Evolutionary conservation across 331 rosid genomes (phyloP).

Genomic region (Malus hybrid): DNA sequence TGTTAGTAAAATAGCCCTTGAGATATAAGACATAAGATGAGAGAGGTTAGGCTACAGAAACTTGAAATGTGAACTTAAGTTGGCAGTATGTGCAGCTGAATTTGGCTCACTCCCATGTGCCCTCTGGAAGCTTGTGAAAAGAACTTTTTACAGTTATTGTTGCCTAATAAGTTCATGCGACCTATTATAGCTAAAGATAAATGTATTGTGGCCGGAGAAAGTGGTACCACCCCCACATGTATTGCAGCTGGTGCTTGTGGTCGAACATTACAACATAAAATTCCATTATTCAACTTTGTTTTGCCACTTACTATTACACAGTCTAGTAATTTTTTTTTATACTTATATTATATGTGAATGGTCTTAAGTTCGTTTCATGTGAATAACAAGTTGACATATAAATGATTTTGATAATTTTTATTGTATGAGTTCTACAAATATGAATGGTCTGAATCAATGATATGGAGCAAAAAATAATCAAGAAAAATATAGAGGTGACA

Average conservation of each 20-base stretch:
- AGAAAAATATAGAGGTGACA: too few relatives aligned
- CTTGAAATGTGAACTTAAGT: conserved; percentile 30
- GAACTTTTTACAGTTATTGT: background rate
- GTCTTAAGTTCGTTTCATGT: background rate
- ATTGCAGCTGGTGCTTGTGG: background rate
- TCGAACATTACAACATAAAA: background rate
- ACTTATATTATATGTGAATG: background rate
- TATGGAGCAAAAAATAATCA: too few relatives aligned
- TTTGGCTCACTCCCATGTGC: conserved; percentile 20
- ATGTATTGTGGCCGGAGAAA: background rate
- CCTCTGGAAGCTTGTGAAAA: conserved; percentile 8
- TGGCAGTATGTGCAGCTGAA: conserved; percentile 19
- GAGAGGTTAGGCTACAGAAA: conserved; percentile 9
- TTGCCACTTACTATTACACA: background rate
- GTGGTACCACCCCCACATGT: conserved; percentile 18
- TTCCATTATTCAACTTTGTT: background rate
- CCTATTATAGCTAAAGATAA: conserved; percentile 5
- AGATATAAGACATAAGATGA: background rate
- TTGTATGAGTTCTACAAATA: too few relatives aligned
- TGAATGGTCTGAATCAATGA: too few relatives aligned
- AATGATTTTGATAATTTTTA: too few relatives aligned
- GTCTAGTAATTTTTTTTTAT: background rate
- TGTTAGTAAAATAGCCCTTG: background rate
- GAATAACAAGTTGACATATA: too few relatives aligned
- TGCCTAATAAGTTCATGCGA: conserved; percentile 6